Percentiles rank a stretch among this genome's conserved stretches.
phyloP scores from a whole-genome alignment of 2,329 filamentous ascomycete genomes.

The Leptographium flavum region DNA sequence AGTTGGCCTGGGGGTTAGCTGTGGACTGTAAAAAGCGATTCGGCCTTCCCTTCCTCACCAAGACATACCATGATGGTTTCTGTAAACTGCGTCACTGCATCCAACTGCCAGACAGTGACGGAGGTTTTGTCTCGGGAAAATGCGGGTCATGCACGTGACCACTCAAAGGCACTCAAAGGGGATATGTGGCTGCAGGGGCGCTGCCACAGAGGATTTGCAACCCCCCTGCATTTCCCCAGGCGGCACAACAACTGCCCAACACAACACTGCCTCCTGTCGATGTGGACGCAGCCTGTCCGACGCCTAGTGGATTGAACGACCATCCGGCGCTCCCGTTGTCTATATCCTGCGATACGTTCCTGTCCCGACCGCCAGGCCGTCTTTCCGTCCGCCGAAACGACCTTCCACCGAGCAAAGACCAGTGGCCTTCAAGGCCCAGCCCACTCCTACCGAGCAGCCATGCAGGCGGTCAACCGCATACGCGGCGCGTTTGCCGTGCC shows the following conservation, averaged over 20 bases:
- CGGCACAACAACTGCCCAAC: too few species aligned
- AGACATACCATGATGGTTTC: not conserved
- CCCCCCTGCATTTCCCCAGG: not conserved
- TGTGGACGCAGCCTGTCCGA: not conserved
- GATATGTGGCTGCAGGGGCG: too few species aligned
- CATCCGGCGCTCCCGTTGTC: not conserved
- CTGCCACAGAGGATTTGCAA: too few species aligned
- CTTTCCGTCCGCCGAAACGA: too few species aligned
- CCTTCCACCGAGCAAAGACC: too few species aligned
- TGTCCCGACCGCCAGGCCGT: not conserved
- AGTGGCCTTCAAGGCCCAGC: too few species aligned
- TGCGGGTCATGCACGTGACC: too few species aligned
- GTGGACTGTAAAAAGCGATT: too few species aligned
- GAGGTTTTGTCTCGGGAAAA: too few species aligned
- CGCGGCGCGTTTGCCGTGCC: constrained; percentile 85
- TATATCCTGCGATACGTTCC: not conserved
- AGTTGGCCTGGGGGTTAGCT: constrained; percentile 53
- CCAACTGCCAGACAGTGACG: too few species aligned
- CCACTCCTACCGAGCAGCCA: not conserved
- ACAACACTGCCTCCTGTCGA: not conserved
- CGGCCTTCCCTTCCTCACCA: constrained; percentile 1
- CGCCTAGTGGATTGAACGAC: not conserved
- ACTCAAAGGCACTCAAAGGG: too few species aligned
- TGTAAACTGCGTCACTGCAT: too few species aligned
- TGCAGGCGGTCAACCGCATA: constrained; percentile 76